Evolutionary conservation across 164 flowering plant species (phyloP), one percentile per base, ranked within the genome.

Genomic region (Nymphaea thermarum): DNA sequence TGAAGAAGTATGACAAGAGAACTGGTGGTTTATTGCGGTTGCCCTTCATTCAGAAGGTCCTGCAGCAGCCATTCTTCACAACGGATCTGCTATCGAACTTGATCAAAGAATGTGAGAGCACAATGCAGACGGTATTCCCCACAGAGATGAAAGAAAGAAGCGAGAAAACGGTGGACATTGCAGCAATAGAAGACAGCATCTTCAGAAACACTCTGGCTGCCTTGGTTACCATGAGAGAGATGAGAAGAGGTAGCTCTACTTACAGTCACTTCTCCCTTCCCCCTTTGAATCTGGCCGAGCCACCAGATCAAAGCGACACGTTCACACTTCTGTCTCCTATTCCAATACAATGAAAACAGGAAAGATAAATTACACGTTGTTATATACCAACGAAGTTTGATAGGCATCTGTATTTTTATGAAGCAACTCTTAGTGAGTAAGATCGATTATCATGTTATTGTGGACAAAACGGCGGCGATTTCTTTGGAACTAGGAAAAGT

Each of bases 161-260:
- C 60, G 65, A n/a, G 18, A 45, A 45, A 8, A 45, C 42, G 60
- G 70, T 43, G 44, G 70, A 70, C 64, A 76, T 8, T 11, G 79
- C 68, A 42, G 71, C 74, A 3, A 69, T 69, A 0, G 83, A 77
- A 25, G 84, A 83, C 63, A 85, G 85, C 43, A 86, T 90, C 4
- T 88, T 87, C 63, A 77, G 87, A 70, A 85, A 82, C 71, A 87
- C 96, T 15, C 79, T 92, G 1, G 88, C 87, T 10, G 98, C 98
- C 5, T 68, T 92, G 5, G 61, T 75, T 69, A 87, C 84, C 11
- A 84, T 90, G 91, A 76, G 82, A 70, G 93, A 88, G 74, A 84
- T 92, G 16, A 80, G 98, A 77, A 86, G 80, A 42, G 87, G 85
- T 15, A 92, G 98, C 83, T 92, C 98, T n/a, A 90, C 98, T 53